These are phyloP conservation scores for Cordyceps tenuipes DNA, from an alignment of 2,329 filamentous ascomycete species.

Conservation along the genomic window DNA sequence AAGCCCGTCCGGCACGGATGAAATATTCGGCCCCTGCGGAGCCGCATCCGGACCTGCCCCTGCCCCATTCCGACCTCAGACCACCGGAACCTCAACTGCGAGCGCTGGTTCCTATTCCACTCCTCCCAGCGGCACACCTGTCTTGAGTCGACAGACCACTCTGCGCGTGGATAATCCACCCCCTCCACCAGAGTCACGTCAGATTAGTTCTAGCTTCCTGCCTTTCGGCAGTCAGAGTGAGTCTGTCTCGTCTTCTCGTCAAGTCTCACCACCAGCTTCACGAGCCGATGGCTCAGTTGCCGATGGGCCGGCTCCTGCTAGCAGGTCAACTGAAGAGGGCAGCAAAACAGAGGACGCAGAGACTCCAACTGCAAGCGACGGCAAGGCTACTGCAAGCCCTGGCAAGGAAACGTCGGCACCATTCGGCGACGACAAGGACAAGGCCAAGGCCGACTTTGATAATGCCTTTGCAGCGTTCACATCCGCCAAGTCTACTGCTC, in stretches of 20 bases:
- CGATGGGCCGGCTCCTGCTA: slow-evolving; percentile 13
- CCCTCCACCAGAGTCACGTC: slow-evolving; percentile 62
- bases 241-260: slow-evolving; percentile 68
- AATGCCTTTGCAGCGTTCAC: slow-evolving; percentile 73
- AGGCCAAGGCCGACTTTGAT: slow-evolving; percentile 75
- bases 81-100: slow-evolving; percentile 47
- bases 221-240: slow-evolving; percentile 60
- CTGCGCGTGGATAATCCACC: slow-evolving; percentile 45
- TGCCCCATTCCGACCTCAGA: slow-evolving; percentile 40
- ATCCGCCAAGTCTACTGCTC: slow-evolving; percentile 40
- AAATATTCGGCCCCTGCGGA: slow-evolving; percentile 64
- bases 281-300: slow-evolving; percentile 42
- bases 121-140: slow-evolving; percentile 51
- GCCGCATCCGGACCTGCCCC: slow-evolving; percentile 31
- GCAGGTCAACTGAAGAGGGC: slow-evolving; percentile 17
- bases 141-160: slow-evolving; percentile 54
- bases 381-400: slow-evolving; percentile 11
- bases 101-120: slow-evolving; percentile 45
- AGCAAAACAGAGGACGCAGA: slow-evolving; percentile 11
- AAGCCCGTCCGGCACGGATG: slow-evolving; percentile 52
- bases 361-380: neutral
- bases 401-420: slow-evolving; percentile 23
- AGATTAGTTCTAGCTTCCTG: slow-evolving; percentile 69
- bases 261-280: slow-evolving; percentile 61
- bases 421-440: slow-evolving; percentile 47